Evolutionary conservation across 73 alveolate species (phyloP).

Genomic region (Tetrahymena malaccensis): DNA sequence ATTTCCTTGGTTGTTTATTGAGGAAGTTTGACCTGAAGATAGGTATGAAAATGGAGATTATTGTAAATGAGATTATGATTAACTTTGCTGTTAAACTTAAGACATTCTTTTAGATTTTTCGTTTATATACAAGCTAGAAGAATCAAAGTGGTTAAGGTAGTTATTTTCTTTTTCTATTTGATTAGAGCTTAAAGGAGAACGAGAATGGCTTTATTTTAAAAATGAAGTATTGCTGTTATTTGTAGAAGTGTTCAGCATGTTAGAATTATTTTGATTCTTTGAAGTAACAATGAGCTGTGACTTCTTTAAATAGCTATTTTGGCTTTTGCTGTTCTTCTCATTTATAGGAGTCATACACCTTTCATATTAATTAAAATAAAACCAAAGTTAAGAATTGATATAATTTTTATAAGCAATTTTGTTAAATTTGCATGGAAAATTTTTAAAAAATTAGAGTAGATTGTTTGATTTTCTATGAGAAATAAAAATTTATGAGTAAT

Average conservation of each 20-base stretch:
- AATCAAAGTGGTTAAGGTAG: background rate
- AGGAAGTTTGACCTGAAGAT: background rate
- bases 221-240: background rate
- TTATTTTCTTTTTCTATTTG: background rate
- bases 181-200: background rate
- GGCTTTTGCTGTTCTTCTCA: background rate
- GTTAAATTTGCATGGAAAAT: background rate
- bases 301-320: background rate
- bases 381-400: background rate
- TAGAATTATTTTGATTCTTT: background rate
- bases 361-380: background rate
- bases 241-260: background rate
- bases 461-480: background rate
- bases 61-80: background rate
- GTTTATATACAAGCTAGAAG: background rate
- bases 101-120: background rate
- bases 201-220: background rate
- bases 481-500: too few relatives aligned
- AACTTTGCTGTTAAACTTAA: background rate
- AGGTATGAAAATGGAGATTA: background rate
- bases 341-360: background rate
- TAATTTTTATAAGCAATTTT: background rate
- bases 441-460: background rate
- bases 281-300: background rate
- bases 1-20: background rate